A percentile compares a stretch with the other conserved stretches of the same genome.
Conservation (phyloP, 177 flowering plant species). For the Vitis hybrid region DNA sequence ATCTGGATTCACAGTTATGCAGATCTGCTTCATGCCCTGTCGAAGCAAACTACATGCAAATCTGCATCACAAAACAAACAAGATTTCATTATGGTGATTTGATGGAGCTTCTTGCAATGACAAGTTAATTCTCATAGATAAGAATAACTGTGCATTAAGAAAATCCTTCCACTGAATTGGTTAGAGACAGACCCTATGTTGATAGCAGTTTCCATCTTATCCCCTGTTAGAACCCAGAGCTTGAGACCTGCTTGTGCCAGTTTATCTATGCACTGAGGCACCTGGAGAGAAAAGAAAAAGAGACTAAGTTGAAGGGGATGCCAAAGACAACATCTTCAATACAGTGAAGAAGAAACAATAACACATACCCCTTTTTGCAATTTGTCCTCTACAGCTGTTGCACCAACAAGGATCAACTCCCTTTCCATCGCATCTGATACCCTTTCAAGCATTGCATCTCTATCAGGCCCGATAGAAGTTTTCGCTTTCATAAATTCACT, state of each 20-base stretch:
- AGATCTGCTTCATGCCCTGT: slow-evolving; percentile 95
- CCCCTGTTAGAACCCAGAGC: slow-evolving; percentile 98
- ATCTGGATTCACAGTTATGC: slow-evolving; percentile 51
- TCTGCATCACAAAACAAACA: slow-evolving; percentile 38
- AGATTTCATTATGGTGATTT: neutral
- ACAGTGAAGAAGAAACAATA: neutral
- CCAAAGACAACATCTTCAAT: neutral
- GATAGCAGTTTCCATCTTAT: slow-evolving; percentile 99
- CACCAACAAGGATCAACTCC: slow-evolving; percentile 87
- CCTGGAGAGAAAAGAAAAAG: slow-evolving; percentile 35
- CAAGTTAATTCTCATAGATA: neutral
- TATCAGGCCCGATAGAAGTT: slow-evolving; percentile 67
- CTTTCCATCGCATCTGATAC: slow-evolving; percentile 74
- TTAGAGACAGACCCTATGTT: slow-evolving; percentile 74
- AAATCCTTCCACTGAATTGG: neutral
- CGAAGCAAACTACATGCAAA: slow-evolving; percentile 93
- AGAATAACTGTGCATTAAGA: neutral
- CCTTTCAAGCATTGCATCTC: slow-evolving; percentile 80
- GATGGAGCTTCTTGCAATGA: slow-evolving; percentile 2
- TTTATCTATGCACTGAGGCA: slow-evolving; percentile 95
- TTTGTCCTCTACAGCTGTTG: slow-evolving; percentile 97
- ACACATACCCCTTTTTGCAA: slow-evolving; percentile 75
- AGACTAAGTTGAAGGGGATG: slow-evolving; percentile 2
- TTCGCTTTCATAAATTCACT: slow-evolving; percentile 72
- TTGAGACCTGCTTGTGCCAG: slow-evolving; percentile 98